Evolutionary conservation across 2,329 filamentous ascomycete species (phyloP).

Genomic region (Aspergillus fructus): DNA sequence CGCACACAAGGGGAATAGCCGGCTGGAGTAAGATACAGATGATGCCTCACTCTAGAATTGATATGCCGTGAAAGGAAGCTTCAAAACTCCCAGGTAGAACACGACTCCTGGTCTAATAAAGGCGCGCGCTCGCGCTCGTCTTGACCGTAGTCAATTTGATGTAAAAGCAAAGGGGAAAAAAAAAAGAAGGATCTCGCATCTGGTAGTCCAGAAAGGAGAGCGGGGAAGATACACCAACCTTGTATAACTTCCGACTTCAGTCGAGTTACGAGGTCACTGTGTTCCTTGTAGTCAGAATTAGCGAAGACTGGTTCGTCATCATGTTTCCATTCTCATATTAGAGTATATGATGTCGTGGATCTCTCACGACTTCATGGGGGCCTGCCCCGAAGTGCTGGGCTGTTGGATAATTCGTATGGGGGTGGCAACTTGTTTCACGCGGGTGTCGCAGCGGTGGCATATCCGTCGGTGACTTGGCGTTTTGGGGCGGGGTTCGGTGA

Average conservation of each 20-base stretch:
- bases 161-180: background rate
- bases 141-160: conserved; percentile 5
- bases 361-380: conserved; percentile 25
- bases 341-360: conserved; percentile 1
- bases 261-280: conserved; percentile 18
- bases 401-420: background rate
- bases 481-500: conserved; percentile 31
- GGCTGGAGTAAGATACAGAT: conserved; percentile 5
- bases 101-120: conserved; percentile 6
- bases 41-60: background rate
- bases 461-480: conserved; percentile 33
- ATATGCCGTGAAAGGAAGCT: background rate
- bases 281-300: conserved; percentile 24
- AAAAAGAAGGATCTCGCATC: conserved; percentile 1
- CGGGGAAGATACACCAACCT: conserved; percentile 36
- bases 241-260: conserved; percentile 25
- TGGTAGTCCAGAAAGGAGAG: conserved; percentile 7
- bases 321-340: conserved; percentile 12
- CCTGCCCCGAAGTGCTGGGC: conserved; percentile 29
- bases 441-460: conserved; percentile 29
- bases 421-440: conserved; percentile 24
- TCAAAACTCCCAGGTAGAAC: conserved; percentile 7
- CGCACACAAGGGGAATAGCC: conserved; percentile 22
- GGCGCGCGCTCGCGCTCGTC: background rate
- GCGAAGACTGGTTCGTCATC: conserved; percentile 20